Percentiles rank a stretch among this genome's conserved stretches.
phyloP scores from a whole-genome alignment of 116 monocot genomes.

The Trichopus zeylanicus region DNA sequence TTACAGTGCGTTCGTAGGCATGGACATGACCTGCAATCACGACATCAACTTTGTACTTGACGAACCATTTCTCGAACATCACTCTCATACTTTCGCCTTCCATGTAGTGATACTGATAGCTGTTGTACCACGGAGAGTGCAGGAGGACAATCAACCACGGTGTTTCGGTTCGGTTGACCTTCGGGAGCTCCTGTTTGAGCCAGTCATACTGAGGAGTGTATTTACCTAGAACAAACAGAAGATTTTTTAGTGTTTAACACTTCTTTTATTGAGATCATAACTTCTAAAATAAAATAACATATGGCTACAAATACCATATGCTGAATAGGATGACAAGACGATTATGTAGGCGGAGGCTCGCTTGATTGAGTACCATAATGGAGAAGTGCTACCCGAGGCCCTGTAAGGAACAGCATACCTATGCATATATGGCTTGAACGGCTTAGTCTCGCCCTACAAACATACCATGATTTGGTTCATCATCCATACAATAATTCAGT shows the following conservation, averaged over 20 bases:
- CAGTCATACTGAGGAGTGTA: conserved; percentile 75
- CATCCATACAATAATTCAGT: no score
- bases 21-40: conserved; percentile 85
- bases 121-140: conserved; percentile 88
- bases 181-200: conserved; percentile 63
- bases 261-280: no score
- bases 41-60: conserved; percentile 69
- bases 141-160: conserved; percentile 80
- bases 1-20: conserved; percentile 85
- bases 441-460: conserved; percentile 30
- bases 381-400: conserved; percentile 27
- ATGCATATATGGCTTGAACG: conserved; percentile 34
- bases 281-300: no score
- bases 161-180: conserved; percentile 67
- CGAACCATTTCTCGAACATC: conserved; percentile 62
- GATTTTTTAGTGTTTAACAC: no score
- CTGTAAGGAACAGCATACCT: conserved; percentile 28
- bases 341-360: conserved; percentile 36
- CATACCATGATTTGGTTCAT: background rate
- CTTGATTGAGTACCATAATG: conserved; percentile 50
- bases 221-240: conserved; percentile 57
- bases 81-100: conserved; percentile 87
- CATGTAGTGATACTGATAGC: conserved; percentile 88
- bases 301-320: conserved; percentile 26
- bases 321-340: conserved; percentile 38